Base-by-base conservation (phyloP, 176 grass and related monocot species). In the Musa acuminata region DNA sequence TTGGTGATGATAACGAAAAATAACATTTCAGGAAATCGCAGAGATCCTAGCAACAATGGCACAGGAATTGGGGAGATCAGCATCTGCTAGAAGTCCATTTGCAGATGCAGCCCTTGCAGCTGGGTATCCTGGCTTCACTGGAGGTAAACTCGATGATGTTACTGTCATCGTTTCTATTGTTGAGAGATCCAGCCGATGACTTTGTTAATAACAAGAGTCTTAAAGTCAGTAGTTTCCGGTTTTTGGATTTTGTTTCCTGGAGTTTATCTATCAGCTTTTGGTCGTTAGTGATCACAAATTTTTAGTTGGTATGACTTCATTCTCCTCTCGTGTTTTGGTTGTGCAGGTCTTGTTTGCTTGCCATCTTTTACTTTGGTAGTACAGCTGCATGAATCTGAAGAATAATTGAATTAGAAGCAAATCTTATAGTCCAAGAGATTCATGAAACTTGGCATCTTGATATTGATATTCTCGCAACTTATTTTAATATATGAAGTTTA, bases 91-190 rank as follows among this genome's bases (percentile, higher is more conserved):
- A 25, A 94, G 95, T 78, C 95, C 95, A 2, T 99, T 99, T 78
- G 84, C 90, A 0, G 90, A 99, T 25, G 86, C 90, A 3, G 95
- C 95, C 17, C 80, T 87, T 8, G 70, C 75, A 11, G 79, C 83
- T 26, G 90, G 95, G 13, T 99, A 91, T 74, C 79, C 87, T 24
- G 78, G 84, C 24, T 99, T 91, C 72, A 83, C 84, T 0, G 95
- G 95, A 55, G 95, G 95, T 70, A 99, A 99, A 86, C 48, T 99
- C 52, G 95, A 99, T 77, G 95, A 99, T 80, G 90, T 91, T 74
- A 89, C 90, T 1, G 90, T 82, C 53, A 82, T 91, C 48, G 90
- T 94, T 58, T 99, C 95, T 58, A 66, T 99, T 79, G 95, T 99
- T 69, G 78, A 81, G 76, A 86, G 82, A 82, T 89, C 88, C 0